phyloP scores from a whole-genome alignment of 1,139 yeast species.

The Scheffersomyces stambukii region DNA sequence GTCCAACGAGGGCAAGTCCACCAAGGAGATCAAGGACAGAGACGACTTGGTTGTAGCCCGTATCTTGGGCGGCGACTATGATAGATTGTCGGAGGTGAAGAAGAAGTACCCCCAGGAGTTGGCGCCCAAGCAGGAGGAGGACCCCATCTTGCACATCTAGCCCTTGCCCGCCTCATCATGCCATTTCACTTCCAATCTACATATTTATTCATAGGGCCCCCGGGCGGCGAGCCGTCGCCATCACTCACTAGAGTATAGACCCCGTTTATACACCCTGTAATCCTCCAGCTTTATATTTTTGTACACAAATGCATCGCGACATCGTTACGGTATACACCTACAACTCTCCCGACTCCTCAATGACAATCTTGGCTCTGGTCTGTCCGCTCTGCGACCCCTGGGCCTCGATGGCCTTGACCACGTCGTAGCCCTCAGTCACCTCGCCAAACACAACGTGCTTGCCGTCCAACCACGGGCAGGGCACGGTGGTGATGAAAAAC shows the following conservation, averaged over 20 bases:
- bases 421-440: conserved; percentile 37
- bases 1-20: conserved; percentile 52
- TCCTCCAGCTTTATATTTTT: neutral
- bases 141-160: conserved; percentile 33
- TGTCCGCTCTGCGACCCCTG: conserved; percentile 30
- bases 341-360: conserved; percentile 38
- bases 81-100: conserved; percentile 68
- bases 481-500: conserved; percentile 41
- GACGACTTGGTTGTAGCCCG: conserved; percentile 80
- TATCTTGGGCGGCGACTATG: conserved; percentile 82
- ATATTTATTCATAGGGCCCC: too few relatives aligned
- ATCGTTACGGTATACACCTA: conserved; percentile 2
- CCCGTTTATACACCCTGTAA: conserved; percentile 3
- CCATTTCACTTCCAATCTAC: too few relatives aligned
- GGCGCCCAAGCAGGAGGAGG: conserved; percentile 28
- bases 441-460: conserved; percentile 42
- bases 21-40: conserved; percentile 60
- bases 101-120: conserved; percentile 44
- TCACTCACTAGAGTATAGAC: too few relatives aligned
- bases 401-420: conserved; percentile 34
- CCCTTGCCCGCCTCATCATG: too few relatives aligned
- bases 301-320: neutral
- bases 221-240: too few relatives aligned
- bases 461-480: conserved; percentile 43
- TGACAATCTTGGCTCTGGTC: conserved; percentile 25